phyloP scores from a whole-genome alignment of 768 basidiomycete genomes.

The Serpula lacrymans region DNA sequence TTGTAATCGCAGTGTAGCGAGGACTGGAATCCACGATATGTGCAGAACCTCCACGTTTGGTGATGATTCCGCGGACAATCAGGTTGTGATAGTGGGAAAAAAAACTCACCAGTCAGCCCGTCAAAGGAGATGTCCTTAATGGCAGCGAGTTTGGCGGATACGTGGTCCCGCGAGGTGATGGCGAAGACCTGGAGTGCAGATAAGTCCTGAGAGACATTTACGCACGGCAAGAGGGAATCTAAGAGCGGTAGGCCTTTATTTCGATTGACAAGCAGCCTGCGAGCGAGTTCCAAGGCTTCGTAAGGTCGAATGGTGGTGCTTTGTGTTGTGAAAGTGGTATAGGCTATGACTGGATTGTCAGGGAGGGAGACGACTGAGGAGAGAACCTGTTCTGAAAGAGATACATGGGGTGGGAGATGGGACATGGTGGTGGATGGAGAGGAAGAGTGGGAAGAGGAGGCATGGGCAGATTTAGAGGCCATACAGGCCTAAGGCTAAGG shows the following conservation, averaged over 20 bases:
- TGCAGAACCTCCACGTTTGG: too few relatives aligned
- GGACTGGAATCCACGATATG: too few relatives aligned
- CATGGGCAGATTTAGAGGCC: constrained; percentile 22
- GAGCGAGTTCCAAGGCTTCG: constrained; percentile 53
- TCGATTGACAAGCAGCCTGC: constrained; percentile 43
- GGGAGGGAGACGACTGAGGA: constrained; percentile 47
- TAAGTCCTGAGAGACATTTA: constrained; percentile 41
- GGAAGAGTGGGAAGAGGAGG: constrained; percentile 6
- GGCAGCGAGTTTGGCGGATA: constrained; percentile 25
- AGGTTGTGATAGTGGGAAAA: constrained; percentile 3
- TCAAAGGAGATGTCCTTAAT: constrained; percentile 43
- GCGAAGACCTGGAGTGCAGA: constrained; percentile 59
- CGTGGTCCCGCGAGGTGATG: constrained; percentile 35
- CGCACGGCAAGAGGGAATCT: constrained; percentile 50
- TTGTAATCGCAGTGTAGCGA: too few relatives aligned
- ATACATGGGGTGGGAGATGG: constrained; percentile 28
- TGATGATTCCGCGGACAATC: too few relatives aligned
- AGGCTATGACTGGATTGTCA: constrained; percentile 38
- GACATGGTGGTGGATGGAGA: background rate
- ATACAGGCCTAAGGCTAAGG: constrained; percentile 16
- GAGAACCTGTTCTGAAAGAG: constrained; percentile 39
- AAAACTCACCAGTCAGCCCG: constrained; percentile 48
- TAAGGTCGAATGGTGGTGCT: constrained; percentile 21
- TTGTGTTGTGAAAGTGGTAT: constrained; percentile 40
- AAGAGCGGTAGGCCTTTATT: constrained; percentile 37